Conservation (phyloP, 495 filamentous ascomycete genomes). For the Viridothelium virens region DNA sequence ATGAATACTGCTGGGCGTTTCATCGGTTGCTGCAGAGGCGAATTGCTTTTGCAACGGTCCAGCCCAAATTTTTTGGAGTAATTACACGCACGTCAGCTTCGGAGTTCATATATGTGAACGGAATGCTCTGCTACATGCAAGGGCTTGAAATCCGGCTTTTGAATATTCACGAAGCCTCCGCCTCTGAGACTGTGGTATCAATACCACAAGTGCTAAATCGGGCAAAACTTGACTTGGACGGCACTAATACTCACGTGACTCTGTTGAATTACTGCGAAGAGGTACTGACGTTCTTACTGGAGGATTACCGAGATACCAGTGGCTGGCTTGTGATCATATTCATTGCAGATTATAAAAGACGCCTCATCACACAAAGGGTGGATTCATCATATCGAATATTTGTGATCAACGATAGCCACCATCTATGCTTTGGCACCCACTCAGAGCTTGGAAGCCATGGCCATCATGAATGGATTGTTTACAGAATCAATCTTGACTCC, state of each 20-base stretch:
- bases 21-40: slow-evolving; percentile 5
- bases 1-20: neutral
- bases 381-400: slow-evolving; percentile 33
- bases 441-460: slow-evolving; percentile 45
- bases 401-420: slow-evolving; percentile 46
- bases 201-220: neutral
- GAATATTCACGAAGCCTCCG: neutral
- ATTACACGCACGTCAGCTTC: neutral
- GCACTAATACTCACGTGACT: slow-evolving; percentile 15
- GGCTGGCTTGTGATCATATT: slow-evolving; percentile 55
- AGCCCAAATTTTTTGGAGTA: neutral
- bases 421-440: slow-evolving; percentile 62
- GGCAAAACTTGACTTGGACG: neutral
- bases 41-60: neutral
- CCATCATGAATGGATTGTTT: slow-evolving; percentile 54
- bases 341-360: slow-evolving; percentile 12
- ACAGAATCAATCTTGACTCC: slow-evolving; percentile 31
- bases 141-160: neutral
- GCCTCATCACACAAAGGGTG: slow-evolving; percentile 28
- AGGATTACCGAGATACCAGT: slow-evolving; percentile 31
- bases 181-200: neutral
- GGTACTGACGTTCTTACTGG: slow-evolving; percentile 49
- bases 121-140: slow-evolving; percentile 11
- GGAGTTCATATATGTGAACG: slow-evolving; percentile 3
- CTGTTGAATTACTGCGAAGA: slow-evolving; percentile 55